A percentile compares a stretch with the other conserved stretches of the same genome.
phyloP scores from a whole-genome alignment of 768 basidiomycete species.

The Lyophyllum semitale region DNA sequence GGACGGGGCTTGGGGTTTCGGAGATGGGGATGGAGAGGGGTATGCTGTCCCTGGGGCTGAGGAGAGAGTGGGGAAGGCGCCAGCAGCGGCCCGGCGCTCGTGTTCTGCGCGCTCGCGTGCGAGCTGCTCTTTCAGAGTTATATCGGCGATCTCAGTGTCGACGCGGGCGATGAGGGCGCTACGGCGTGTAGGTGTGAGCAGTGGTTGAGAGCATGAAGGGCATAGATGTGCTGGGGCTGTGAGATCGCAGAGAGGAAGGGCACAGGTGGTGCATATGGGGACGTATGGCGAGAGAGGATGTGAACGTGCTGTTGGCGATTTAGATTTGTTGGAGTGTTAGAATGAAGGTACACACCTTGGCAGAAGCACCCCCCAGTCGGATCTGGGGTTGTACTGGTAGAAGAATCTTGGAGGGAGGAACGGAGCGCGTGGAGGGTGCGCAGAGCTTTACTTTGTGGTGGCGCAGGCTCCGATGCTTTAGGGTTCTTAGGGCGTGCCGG shows the following conservation, averaged over 20 bases:
- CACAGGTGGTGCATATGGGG: conserved; percentile 58
- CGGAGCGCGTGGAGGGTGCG: conserved; percentile 48
- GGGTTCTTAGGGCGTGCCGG: conserved; percentile 34
- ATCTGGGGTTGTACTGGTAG: conserved; percentile 38
- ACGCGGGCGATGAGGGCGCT: conserved; percentile 42
- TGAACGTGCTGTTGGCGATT: conserved; percentile 44
- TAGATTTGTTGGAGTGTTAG: not conserved
- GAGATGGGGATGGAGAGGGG: conserved; percentile 1
- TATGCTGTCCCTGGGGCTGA: not conserved
- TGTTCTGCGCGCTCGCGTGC: conserved; percentile 46
- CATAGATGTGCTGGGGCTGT: conserved; percentile 58
- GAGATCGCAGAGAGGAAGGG: conserved; percentile 60
- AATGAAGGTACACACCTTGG: conserved; percentile 43
- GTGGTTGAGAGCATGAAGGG: conserved; percentile 47
- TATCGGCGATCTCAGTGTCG: conserved; percentile 43
- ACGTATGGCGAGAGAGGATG: conserved; percentile 61
- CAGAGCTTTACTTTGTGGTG: conserved; percentile 52
- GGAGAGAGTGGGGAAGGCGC: conserved; percentile 62
- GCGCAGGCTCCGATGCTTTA: conserved; percentile 23
- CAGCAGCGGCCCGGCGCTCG: conserved; percentile 50
- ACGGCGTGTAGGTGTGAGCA: conserved; percentile 37
- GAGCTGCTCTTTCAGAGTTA: conserved; percentile 48
- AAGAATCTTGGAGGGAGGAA: conserved; percentile 34
- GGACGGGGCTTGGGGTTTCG: conserved; percentile 15
- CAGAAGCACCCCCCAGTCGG: conserved; percentile 72